Conservation (phyloP, 192 early-diverging fungal genomes). For the Podila verticillata region DNA sequence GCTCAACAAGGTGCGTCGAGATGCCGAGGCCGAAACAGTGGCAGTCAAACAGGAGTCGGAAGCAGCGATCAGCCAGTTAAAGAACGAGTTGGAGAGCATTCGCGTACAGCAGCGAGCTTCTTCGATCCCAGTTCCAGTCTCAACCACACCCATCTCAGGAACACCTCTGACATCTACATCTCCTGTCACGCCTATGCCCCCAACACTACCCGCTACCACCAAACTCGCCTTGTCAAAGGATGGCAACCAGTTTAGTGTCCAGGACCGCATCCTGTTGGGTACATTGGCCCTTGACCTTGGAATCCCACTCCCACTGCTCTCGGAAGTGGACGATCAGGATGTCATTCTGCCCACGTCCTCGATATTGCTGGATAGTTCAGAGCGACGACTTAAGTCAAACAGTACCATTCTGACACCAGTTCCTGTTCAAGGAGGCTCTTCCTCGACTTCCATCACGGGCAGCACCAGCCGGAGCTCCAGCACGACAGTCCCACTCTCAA, state of each 20-base stretch:
- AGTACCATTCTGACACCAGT: constrained; percentile 6
- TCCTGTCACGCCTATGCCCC: constrained; percentile 11
- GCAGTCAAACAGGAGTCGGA: constrained; percentile 2
- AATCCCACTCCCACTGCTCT: constrained; percentile 28
- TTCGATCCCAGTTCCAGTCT: constrained; percentile 24
- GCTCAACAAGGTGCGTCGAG: constrained; percentile 16
- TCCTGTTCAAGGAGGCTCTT: not conserved
- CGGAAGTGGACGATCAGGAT: constrained; percentile 2
- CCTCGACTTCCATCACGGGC: constrained; percentile 1
- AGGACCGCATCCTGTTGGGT: constrained; percentile 24
- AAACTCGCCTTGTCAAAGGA: not conserved
- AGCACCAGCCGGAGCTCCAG: constrained; percentile 29
- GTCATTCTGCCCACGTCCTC: constrained; percentile 20
- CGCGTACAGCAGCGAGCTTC: constrained; percentile 29
- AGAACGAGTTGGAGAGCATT: constrained; percentile 26
- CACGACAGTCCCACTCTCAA: constrained; percentile 32
- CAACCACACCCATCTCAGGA: constrained; percentile 11
- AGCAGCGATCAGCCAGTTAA: constrained; percentile 5
- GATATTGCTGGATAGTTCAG: constrained; percentile 32
- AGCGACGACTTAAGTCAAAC: constrained; percentile 12
- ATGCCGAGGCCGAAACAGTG: constrained; percentile 9
- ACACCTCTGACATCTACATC: constrained; percentile 3
- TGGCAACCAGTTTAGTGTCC: not conserved
- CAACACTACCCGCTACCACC: not conserved
- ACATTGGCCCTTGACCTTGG: constrained; percentile 39